phyloP scores from a whole-genome alignment of 768 basidiomycete genomes.

The Mycena alexandri region DNA sequence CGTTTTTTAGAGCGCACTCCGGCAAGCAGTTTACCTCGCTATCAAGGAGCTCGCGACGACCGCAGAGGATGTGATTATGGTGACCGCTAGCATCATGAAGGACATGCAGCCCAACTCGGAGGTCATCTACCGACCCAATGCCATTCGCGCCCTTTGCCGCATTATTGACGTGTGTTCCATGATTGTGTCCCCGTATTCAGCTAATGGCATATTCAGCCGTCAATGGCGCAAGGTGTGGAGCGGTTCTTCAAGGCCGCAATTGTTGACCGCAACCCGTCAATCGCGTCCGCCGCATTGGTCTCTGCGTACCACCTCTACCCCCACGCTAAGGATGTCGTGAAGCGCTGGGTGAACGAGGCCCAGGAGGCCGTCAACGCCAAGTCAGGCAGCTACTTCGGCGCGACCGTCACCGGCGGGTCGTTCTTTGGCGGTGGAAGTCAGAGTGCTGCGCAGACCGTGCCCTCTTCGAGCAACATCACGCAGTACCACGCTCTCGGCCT shows the following conservation, averaged over 20 bases:
- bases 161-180: conserved; percentile 91
- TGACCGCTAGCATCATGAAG: conserved; percentile 99
- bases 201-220: conserved; percentile 69
- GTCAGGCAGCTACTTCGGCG: conserved; percentile 77
- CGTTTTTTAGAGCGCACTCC: conserved; percentile 80
- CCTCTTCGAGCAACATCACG: conserved; percentile 91
- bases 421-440: conserved; percentile 80
- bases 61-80: conserved; percentile 99
- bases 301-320: conserved; percentile 98
- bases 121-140: conserved; percentile 98
- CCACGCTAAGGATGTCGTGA: conserved; percentile 93
- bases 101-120: conserved; percentile 99
- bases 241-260: conserved; percentile 99
- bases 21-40: conserved; percentile 98
- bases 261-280: conserved; percentile 95
- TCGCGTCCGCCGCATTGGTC: conserved; percentile 95
- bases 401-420: conserved; percentile 61
- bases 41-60: conserved; percentile 97
- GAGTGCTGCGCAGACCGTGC: conserved; percentile 80
- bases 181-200: conserved; percentile 5
- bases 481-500: conserved; percentile 98
- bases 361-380: conserved; percentile 97
- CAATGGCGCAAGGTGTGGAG: conserved; percentile 99
- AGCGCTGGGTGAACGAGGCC: conserved; percentile 99
- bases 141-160: conserved; percentile 94